Base-by-base conservation (phyloP, 1,284 basidiomycete genomes). In the Puccinia novopanici region DNA sequence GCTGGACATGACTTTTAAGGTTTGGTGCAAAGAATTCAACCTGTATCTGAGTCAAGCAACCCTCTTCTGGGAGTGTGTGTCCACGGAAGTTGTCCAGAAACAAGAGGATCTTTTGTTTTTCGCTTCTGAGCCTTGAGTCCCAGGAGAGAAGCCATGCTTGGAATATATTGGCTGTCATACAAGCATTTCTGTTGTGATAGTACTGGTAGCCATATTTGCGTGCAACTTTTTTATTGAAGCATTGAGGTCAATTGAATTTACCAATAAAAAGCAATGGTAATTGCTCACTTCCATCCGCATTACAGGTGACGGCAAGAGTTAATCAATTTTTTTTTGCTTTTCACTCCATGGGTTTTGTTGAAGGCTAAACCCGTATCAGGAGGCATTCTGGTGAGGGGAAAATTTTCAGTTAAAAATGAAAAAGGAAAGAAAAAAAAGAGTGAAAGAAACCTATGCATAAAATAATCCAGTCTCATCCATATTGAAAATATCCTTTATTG, bases 311-410 rank as follows among this genome's bases (percentile, higher is more conserved):
- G n/a, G n/a, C n/a, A n/a, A n/a, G n/a, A n/a, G n/a, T n/a, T n/a
- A n/a, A n/a, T 17, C 54, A 22, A 13, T n/a, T 63, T 68, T 27
- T 77, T 77, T 10, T 52, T 34, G 30, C 37, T 13, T 45, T 77
- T 67, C 5, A 65, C 24, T 5, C 75, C 65, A 19, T 68, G 34
- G 0, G 2, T 17, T 68, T 57, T 22, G 17, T 68, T 40, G 34
- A 34, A 48, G 8, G 75, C 75, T 10, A 77, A 52, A n/a, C 63
- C 63, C 12, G 27, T 68, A 68, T 77, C 75, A n/a, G 75, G 75
- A 52, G 75, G 75, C 65, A 77, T 68, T 4, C 75, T 77, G 37
- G 61, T 3, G n/a, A n/a, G n/a, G n/a, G 15, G 15, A 45, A 45
- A 45, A 45, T 6, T 8, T 8, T 15, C 6, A 6, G 15, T 15